A percentile compares a stretch with the other conserved stretches of the same genome.
Evolutionary conservation across 768 basidiomycete species (phyloP).

Genomic region (Lactarius vividus): DNA sequence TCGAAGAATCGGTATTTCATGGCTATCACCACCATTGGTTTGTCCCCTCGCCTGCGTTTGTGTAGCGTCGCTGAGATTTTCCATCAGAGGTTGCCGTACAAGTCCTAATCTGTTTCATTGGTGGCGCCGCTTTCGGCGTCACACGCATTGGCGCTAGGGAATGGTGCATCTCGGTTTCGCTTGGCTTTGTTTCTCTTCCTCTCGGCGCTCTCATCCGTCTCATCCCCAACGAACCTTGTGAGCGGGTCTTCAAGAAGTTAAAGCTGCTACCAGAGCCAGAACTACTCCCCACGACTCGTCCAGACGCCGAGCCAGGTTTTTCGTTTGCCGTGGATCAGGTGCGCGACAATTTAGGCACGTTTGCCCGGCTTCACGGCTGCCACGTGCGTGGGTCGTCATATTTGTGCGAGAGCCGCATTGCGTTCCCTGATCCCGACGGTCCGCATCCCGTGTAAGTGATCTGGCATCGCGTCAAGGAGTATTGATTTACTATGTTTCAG

Average conservation of each 20-base stretch:
- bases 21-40: slow-evolving; percentile 79
- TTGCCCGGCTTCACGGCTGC: slow-evolving; percentile 80
- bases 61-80: slow-evolving; percentile 11
- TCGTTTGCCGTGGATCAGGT: slow-evolving; percentile 77
- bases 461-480: slow-evolving; percentile 15
- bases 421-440: slow-evolving; percentile 48
- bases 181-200: slow-evolving; percentile 86
- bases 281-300: slow-evolving; percentile 58
- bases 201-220: slow-evolving; percentile 78
- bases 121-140: slow-evolving; percentile 89
- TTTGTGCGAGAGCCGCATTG: slow-evolving; percentile 72
- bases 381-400: slow-evolving; percentile 82
- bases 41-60: slow-evolving; percentile 28
- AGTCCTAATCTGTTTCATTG: slow-evolving; percentile 85
- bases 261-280: slow-evolving; percentile 64
- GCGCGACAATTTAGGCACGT: slow-evolving; percentile 82
- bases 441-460: slow-evolving; percentile 47
- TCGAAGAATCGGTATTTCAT: slow-evolving; percentile 81
- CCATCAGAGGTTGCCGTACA: slow-evolving; percentile 79
- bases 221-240: slow-evolving; percentile 78
- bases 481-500: slow-evolving; percentile 38
- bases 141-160: slow-evolving; percentile 72
- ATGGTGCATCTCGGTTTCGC: slow-evolving; percentile 90
- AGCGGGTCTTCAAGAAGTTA: slow-evolving; percentile 52
- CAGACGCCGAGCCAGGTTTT: slow-evolving; percentile 63